phyloP scores from a whole-genome alignment of 2,329 filamentous ascomycete species.

The Pochonia chlamydosporia region DNA sequence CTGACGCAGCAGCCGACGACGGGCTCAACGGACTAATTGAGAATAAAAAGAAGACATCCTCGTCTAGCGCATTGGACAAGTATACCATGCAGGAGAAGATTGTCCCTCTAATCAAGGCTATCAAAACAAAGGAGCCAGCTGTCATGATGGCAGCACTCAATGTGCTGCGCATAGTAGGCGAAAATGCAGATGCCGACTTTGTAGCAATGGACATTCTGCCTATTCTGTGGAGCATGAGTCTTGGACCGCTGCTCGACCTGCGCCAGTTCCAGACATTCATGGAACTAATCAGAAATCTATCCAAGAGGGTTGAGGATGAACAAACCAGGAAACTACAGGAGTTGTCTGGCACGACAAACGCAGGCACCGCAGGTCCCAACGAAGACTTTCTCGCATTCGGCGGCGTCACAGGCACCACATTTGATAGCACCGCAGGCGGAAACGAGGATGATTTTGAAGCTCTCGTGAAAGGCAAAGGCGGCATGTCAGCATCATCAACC shows the following conservation, averaged over 20 bases:
- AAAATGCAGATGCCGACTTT: conserved; percentile 80
- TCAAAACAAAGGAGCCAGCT: conserved; percentile 96
- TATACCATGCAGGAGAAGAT: conserved; percentile 99
- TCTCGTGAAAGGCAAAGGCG: conserved; percentile 67
- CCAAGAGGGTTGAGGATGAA: conserved; percentile 76
- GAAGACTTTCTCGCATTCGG: conserved; percentile 69
- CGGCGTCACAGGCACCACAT: conserved; percentile 55
- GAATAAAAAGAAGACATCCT: conserved; percentile 56
- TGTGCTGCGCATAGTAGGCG: conserved; percentile 78
- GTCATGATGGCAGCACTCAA: conserved; percentile 92
- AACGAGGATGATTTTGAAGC: conserved; percentile 76
- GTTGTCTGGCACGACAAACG: conserved; percentile 56
- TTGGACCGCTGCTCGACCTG: conserved; percentile 83
- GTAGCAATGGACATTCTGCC: conserved; percentile 88
- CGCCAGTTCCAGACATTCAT: conserved; percentile 88
- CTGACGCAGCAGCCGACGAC: conserved; percentile 40
- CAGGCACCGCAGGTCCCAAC: conserved; percentile 40
- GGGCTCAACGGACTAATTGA: conserved; percentile 67
- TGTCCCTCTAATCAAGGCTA: conserved; percentile 79
- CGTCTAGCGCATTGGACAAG: conserved; percentile 82
- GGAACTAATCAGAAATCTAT: conserved; percentile 76
- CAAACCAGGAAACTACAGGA: conserved; percentile 86
- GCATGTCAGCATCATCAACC: conserved; percentile 23
- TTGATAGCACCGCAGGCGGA: conserved; percentile 38
- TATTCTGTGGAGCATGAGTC: conserved; percentile 82